Percentiles rank a stretch among this genome's conserved stretches.
Conservation (phyloP, 176 grass and related monocot species). For the Musa troglodytarum region DNA sequence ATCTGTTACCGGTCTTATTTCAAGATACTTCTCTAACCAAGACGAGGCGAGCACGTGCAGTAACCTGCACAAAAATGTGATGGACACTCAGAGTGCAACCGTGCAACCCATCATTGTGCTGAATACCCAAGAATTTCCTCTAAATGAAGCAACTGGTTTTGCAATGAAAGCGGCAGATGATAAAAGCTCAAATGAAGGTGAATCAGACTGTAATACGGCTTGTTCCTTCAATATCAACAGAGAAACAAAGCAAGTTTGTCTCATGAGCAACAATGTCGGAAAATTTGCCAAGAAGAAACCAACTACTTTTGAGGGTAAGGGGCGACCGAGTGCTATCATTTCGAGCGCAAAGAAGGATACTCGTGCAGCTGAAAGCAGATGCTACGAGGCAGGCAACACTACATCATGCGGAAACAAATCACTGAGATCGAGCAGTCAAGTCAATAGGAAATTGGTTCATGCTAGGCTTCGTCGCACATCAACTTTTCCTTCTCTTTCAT, state of each 20-base stretch:
- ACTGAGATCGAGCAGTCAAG: neutral
- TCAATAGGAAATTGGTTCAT: neutral
- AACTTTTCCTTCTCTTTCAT: neutral
- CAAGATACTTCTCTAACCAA: constrained; percentile 6
- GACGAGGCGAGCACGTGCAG: neutral
- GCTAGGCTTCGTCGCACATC: neutral
- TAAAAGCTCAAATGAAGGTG: neutral
- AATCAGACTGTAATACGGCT: neutral
- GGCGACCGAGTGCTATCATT: neutral
- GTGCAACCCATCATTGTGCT: neutral
- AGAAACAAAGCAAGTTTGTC: neutral
- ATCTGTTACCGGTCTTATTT: constrained; percentile 15
- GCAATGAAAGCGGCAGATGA: neutral
- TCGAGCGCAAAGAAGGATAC: neutral
- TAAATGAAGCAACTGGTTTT: neutral
- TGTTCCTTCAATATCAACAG: constrained; percentile 12
- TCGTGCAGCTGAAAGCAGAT: neutral
- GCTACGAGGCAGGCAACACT: neutral
- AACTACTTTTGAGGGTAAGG: neutral
- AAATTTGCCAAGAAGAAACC: neutral
- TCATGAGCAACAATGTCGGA: neutral
- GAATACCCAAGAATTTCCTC: neutral
- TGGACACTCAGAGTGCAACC: neutral
- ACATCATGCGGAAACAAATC: neutral
- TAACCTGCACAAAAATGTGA: neutral